Percentiles rank a stretch among this genome's conserved stretches.
Evolutionary conservation across 116 monocot species (phyloP).

Genomic region (Trichopus zeylanicus): DNA sequence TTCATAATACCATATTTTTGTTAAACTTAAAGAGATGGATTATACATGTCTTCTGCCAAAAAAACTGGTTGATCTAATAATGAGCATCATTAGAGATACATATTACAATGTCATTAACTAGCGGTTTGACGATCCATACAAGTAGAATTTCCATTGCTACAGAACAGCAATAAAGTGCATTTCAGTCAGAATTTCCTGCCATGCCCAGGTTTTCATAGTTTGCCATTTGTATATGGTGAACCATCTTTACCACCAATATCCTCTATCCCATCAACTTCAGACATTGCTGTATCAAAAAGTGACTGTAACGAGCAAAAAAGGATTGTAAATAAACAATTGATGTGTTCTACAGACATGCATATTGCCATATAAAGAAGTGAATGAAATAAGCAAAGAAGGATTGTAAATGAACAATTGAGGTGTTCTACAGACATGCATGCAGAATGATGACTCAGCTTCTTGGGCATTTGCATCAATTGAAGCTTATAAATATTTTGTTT

Average conservation of each 20-base stretch:
- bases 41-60: too few species aligned
- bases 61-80: too few species aligned
- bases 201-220: slow-evolving; percentile 1
- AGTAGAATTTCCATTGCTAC: neutral
- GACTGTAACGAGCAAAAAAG: slow-evolving; percentile 5
- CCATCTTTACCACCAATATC: slow-evolving; percentile 15
- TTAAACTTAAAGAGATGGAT: too few species aligned
- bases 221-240: slow-evolving; percentile 16
- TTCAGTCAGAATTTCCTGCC: neutral
- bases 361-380: slow-evolving; percentile 20
- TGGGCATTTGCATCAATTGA: too few species aligned
- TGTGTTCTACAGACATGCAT: neutral
- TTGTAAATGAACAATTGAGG: neutral
- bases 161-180: neutral
- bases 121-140: too few species aligned
- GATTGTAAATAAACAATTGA: neutral
- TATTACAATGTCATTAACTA: too few species aligned
- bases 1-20: too few species aligned
- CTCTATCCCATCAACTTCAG: slow-evolving; percentile 20
- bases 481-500: too few species aligned
- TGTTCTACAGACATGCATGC: neutral
- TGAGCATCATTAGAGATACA: too few species aligned
- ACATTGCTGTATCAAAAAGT: slow-evolving; percentile 19
- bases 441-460: neutral
- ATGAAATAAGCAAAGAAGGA: neutral